These are phyloP conservation scores for Selaginella moellendorffii DNA, from an alignment of 75 land plant species.

Conservation along the genomic window DNA sequence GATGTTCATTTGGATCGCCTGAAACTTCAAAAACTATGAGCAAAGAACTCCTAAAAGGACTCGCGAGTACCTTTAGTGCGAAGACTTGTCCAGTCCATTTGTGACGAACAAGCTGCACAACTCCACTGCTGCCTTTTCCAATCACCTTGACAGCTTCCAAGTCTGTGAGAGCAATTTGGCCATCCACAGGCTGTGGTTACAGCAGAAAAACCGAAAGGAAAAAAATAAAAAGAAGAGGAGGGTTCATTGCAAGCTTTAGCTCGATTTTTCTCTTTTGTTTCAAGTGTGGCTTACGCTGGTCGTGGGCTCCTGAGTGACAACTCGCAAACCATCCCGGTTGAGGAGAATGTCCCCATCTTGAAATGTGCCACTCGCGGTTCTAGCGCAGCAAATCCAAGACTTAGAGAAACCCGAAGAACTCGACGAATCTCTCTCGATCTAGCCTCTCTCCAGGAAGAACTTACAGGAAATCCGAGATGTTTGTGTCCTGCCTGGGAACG, in stretches of 20 bases:
- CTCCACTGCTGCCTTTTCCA: conserved; percentile 78
- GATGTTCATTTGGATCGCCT: conserved; percentile 82
- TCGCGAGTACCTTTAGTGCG: conserved; percentile 56
- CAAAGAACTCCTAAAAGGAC: not conserved
- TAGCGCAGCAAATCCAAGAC: too few relatives aligned
- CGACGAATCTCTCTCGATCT: too few relatives aligned
- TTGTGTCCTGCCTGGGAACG: conserved; percentile 47
- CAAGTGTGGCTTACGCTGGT: conserved; percentile 13
- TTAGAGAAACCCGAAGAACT: too few relatives aligned
- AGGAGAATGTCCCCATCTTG: conserved; percentile 74
- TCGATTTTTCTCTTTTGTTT: too few relatives aligned
- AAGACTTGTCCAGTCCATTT: conserved; percentile 78
- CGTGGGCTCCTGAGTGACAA: conserved; percentile 46
- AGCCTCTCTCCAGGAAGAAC: too few relatives aligned
- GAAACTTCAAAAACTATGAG: conserved; percentile 9
- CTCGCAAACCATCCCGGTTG: conserved; percentile 59
- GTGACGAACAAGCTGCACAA: conserved; percentile 88
- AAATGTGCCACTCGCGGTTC: conserved; percentile 82
- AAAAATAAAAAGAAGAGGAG: too few relatives aligned
- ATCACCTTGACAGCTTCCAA: conserved; percentile 69
- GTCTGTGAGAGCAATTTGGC: conserved; percentile 49
- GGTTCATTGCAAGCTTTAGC: too few relatives aligned
- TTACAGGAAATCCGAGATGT: conserved; percentile 45
- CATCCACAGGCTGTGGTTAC: conserved; percentile 46
- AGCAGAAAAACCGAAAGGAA: not conserved